A percentile compares a stretch with the other conserved stretches of the same genome.
Evolutionary conservation across 306 rosid species (phyloP).

Genomic region (Glycine soja): DNA sequence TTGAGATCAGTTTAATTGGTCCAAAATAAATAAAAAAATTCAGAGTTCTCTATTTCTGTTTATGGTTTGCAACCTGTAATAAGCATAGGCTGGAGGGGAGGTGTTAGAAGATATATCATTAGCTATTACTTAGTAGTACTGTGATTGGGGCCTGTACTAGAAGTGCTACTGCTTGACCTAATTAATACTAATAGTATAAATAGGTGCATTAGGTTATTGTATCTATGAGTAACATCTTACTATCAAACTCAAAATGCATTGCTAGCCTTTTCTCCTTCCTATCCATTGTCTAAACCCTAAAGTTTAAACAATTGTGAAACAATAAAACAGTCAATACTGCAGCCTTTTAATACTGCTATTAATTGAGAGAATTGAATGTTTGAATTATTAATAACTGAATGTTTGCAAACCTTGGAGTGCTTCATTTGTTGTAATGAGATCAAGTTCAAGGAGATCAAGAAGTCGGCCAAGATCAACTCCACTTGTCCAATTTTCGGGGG

Average conservation of each 20-base stretch:
- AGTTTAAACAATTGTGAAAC: conserved; percentile 7
- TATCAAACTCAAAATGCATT: neutral
- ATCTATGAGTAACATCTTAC: conserved; percentile 15
- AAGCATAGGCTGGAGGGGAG: neutral
- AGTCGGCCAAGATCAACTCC: conserved; percentile 99
- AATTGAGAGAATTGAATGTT: neutral
- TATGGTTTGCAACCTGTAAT: conserved; percentile 15
- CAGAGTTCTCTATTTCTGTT: neutral
- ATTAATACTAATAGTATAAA: neutral
- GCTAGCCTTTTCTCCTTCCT: neutral
- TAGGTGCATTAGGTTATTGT: conserved; percentile 4
- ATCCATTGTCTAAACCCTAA: neutral
- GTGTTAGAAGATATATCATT: neutral
- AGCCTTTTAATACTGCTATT: conserved; percentile 26
- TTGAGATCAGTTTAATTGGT: conserved; percentile 17
- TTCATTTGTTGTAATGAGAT: conserved; percentile 82
- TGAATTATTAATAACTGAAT: conserved; percentile 38
- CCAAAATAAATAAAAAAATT: neutral
- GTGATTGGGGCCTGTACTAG: neutral
- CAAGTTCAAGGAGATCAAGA: conserved; percentile 94
- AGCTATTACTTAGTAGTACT: neutral
- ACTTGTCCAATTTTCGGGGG: conserved; percentile 98
- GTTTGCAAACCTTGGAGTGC: conserved; percentile 82
- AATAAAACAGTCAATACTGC: conserved; percentile 3
- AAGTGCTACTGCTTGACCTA: neutral